These are phyloP conservation scores for Calonectria pseudoreteaudii DNA, from an alignment of 2,329 filamentous ascomycete genomes.

Conservation along the genomic window DNA sequence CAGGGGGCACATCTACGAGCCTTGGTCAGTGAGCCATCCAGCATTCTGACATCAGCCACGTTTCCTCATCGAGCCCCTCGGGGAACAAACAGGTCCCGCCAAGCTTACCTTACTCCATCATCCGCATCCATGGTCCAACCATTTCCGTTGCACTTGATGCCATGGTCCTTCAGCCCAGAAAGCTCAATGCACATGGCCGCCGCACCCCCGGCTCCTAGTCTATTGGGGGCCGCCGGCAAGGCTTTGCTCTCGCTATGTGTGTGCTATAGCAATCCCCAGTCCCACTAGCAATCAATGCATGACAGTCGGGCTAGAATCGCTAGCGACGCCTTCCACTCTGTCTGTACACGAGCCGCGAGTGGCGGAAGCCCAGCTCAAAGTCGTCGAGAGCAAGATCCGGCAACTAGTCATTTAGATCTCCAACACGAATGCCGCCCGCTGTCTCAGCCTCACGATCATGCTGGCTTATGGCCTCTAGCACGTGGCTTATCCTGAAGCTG, in stretches of 20 bases:
- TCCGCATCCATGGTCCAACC: slow-evolving; percentile 24
- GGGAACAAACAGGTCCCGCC: slow-evolving; percentile 18
- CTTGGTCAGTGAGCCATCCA: slow-evolving; percentile 36
- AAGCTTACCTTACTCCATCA: slow-evolving; percentile 34
- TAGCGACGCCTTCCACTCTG: not conserved
- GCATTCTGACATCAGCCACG: slow-evolving; percentile 45
- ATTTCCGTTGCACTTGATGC: not conserved
- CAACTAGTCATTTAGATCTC: not conserved
- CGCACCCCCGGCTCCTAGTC: not conserved
- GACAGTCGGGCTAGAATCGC: not conserved
- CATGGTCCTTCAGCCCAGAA: slow-evolving; percentile 28
- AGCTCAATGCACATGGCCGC: slow-evolving; percentile 13
- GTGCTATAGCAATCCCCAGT: not conserved
- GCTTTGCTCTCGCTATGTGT: not conserved
- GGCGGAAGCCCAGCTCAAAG: not conserved
- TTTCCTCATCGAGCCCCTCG: slow-evolving; percentile 30
- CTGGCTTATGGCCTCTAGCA: slow-evolving; percentile 2
- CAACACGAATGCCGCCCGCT: not conserved
- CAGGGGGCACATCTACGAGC: slow-evolving; percentile 16
- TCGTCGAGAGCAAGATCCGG: not conserved
- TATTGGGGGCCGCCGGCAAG: slow-evolving; percentile 7
- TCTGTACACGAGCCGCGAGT: not conserved
- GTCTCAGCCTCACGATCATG: slow-evolving; percentile 5
- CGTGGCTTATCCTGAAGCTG: slow-evolving; percentile 5
- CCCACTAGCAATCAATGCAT: not conserved